These are phyloP conservation scores for Trichoderma hamatum DNA, from an alignment of 2,329 filamentous ascomycete genomes.

Conservation along the genomic window DNA sequence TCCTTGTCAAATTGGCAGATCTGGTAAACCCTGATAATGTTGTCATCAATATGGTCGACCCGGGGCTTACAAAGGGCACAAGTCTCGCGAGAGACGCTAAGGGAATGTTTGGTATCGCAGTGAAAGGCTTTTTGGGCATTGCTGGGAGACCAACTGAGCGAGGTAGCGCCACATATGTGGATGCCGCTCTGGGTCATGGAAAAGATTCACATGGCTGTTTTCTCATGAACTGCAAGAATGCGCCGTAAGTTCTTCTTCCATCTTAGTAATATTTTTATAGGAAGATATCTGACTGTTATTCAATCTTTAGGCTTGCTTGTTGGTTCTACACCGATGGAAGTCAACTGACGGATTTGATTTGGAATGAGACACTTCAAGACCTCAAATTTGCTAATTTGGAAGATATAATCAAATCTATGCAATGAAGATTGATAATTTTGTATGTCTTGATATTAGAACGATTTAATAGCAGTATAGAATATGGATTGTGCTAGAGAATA, in stretches of 20 bases:
- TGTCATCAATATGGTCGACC: conserved; percentile 43
- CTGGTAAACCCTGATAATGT: conserved; percentile 40
- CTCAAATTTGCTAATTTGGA: not conserved
- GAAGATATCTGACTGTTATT: not conserved
- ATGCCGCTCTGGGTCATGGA: conserved; percentile 50
- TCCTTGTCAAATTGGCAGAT: conserved; percentile 44
- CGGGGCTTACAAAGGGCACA: conserved; percentile 38
- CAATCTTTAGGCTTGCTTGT: not conserved
- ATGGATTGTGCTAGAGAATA: no score
- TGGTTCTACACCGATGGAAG: not conserved
- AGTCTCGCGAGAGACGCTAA: conserved; percentile 29
- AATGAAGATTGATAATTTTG: not conserved
- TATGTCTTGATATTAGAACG: no score
- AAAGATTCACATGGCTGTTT: conserved; percentile 56
- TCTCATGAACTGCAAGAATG: conserved; percentile 47
- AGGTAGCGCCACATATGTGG: conserved; percentile 52
- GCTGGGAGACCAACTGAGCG: conserved; percentile 40
- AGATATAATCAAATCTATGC: not conserved
- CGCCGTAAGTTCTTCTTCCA: not conserved
- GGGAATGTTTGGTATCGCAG: not conserved
- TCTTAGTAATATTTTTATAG: not conserved
- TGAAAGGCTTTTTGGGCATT: conserved; percentile 24
- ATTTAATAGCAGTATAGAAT: no score
- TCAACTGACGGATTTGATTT: not conserved
- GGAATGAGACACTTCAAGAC: not conserved